Conservation (phyloP, 164 flowering plant genomes). For the Macadamia tetraphylla region DNA sequence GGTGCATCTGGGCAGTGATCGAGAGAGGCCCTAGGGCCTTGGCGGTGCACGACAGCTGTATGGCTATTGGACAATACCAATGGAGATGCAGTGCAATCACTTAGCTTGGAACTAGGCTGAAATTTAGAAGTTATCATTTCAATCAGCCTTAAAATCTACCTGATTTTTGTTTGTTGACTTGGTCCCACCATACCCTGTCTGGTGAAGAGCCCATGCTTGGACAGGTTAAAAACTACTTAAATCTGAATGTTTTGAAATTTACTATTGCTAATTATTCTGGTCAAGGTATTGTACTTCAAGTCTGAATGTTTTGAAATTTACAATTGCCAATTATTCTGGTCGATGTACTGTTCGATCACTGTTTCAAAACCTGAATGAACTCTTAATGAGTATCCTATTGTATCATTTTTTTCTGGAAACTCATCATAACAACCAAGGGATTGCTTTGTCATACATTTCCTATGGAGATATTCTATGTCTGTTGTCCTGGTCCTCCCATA, state of each 20-base stretch:
- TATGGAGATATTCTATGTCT: neutral
- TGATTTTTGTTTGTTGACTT: neutral
- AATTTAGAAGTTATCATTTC: neutral
- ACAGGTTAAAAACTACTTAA: neutral
- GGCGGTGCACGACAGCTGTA: neutral
- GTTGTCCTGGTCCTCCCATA: too few species aligned
- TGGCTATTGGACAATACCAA: neutral
- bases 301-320: neutral
- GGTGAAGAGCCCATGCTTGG: neutral
- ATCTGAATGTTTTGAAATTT: neutral
- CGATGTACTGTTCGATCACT: neutral
- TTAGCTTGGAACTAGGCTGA: neutral
- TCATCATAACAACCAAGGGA: too few species aligned
- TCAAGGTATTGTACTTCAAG: neutral
- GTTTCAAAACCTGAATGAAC: neutral
- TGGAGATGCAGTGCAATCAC: neutral
- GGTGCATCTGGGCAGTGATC: too few species aligned
- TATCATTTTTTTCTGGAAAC: too few species aligned
- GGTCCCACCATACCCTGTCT: neutral
- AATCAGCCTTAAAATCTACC: neutral
- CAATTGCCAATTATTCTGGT: neutral
- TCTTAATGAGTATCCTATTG: neutral
- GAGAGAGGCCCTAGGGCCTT: too few species aligned
- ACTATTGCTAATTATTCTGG: neutral
- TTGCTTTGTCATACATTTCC: too few species aligned